phyloP scores from a whole-genome alignment of 345 rosid genomes.

The Eucalyptus sp. region DNA sequence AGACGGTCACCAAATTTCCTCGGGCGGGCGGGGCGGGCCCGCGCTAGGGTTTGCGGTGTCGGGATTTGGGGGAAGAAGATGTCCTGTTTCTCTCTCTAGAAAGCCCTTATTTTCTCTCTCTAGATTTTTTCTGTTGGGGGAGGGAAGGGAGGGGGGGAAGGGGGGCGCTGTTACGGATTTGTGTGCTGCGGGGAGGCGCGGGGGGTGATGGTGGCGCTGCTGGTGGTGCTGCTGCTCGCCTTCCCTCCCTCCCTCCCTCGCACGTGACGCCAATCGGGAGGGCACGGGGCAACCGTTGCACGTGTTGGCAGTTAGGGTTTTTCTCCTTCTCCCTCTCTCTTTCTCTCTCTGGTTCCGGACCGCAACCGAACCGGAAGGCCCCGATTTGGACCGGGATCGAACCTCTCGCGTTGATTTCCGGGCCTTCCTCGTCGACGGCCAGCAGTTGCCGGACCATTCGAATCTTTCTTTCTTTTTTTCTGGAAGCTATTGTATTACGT shows the following conservation, averaged over 20 bases:
- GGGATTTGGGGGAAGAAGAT: background rate
- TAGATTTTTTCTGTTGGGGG: background rate
- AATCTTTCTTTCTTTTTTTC: too few species aligned
- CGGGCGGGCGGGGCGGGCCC: background rate
- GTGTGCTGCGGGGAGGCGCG: background rate
- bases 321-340: background rate
- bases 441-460: too few species aligned
- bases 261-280: conserved; percentile 8
- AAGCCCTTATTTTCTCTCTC: background rate
- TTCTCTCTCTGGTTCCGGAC: too few species aligned
- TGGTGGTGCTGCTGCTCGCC: background rate
- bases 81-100: background rate
- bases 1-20: background rate
- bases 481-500: too few species aligned
- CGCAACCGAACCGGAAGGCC: too few species aligned
- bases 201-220: background rate
- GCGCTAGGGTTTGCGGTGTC: background rate
- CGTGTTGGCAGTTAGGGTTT: conserved; percentile 16
- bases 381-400: background rate
- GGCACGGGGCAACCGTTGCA: background rate
- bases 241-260: background rate
- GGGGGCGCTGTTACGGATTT: background rate
- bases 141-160: background rate
- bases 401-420: background rate
- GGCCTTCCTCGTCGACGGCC: too few species aligned